Conservation (phyloP, 2,329 filamentous ascomycete species). For the Ascochyta rabiei region DNA sequence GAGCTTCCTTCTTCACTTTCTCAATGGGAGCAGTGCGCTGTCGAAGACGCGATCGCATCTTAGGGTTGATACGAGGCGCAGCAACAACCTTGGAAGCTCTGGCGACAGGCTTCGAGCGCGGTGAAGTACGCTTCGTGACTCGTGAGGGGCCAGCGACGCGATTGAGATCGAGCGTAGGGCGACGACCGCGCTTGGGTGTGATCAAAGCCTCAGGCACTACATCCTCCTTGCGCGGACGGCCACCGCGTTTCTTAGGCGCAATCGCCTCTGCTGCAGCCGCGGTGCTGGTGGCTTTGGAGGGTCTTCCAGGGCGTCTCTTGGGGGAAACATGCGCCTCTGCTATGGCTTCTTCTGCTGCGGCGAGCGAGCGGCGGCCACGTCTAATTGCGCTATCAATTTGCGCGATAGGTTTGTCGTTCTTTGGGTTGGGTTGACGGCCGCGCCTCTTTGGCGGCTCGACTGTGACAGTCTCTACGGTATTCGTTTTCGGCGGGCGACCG, state of each 20-base stretch:
- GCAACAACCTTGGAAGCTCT: constrained; percentile 9
- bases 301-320: constrained; percentile 19
- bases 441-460: constrained; percentile 27
- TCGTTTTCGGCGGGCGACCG: constrained; percentile 24
- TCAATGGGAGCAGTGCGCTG: constrained; percentile 23
- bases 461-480: background rate
- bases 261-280: constrained; percentile 1
- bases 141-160: constrained; percentile 29
- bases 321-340: constrained; percentile 6
- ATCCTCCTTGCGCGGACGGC: constrained; percentile 23
- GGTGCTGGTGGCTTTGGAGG: constrained; percentile 3
- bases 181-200: constrained; percentile 20
- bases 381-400: constrained; percentile 16
- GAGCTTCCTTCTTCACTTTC: constrained; percentile 11
- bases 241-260: constrained; percentile 21
- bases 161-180: constrained; percentile 19
- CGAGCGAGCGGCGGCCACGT: constrained; percentile 22
- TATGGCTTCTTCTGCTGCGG: constrained; percentile 5
- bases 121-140: constrained; percentile 26
- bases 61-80: constrained; percentile 24
- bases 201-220: background rate
- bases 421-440: constrained; percentile 26
- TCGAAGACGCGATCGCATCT: constrained; percentile 29
- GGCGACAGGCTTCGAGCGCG: constrained; percentile 11
- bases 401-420: constrained; percentile 9